A percentile compares a stretch with the other conserved stretches of the same genome.
phyloP scores from a whole-genome alignment of 2,329 filamentous ascomycete species.

The Pseudogymnoascus sp. region DNA sequence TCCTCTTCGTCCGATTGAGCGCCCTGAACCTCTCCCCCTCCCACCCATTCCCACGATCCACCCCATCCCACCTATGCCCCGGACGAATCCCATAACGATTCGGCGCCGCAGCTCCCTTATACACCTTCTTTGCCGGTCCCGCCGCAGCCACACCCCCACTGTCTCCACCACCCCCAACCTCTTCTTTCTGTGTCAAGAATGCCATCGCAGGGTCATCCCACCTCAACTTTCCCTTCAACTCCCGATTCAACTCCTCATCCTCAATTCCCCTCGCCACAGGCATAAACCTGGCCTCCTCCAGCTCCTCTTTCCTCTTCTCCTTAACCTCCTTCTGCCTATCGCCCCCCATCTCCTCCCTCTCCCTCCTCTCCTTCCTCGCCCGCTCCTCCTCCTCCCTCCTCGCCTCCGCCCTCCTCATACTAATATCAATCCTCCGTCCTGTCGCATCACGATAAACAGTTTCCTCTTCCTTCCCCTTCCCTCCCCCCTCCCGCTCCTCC shows the following conservation, averaged over 20 bases:
- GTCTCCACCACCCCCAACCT: slow-evolving; percentile 8
- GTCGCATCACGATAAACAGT: slow-evolving; percentile 94
- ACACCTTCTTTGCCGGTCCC: slow-evolving; percentile 38
- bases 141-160: slow-evolving; percentile 15
- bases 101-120: slow-evolving; percentile 71
- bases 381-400: slow-evolving; percentile 70
- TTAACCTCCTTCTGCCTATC: slow-evolving; percentile 72
- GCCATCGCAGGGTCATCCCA: slow-evolving; percentile 94
- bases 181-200: slow-evolving; percentile 54
- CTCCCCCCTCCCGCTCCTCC: slow-evolving; percentile 32
- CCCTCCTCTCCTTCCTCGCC: slow-evolving; percentile 53
- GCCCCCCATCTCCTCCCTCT: slow-evolving; percentile 65
- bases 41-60: slow-evolving; percentile 88
- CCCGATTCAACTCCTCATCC: slow-evolving; percentile 76
- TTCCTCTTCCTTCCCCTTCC: slow-evolving; percentile 50
- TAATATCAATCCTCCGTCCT: slow-evolving; percentile 86
- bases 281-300: slow-evolving; percentile 79
- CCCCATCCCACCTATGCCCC: slow-evolving; percentile 93
- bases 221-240: slow-evolving; percentile 64
- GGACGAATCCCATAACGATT: slow-evolving; percentile 92
- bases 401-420: slow-evolving; percentile 81
- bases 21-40: slow-evolving; percentile 89
- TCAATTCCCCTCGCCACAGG: slow-evolving; percentile 71
- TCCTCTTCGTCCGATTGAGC: slow-evolving; percentile 66
- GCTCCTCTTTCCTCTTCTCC: slow-evolving; percentile 52